phyloP scores from a whole-genome alignment of 495 filamentous ascomycete species.

The Aspergillus hancockii region DNA sequence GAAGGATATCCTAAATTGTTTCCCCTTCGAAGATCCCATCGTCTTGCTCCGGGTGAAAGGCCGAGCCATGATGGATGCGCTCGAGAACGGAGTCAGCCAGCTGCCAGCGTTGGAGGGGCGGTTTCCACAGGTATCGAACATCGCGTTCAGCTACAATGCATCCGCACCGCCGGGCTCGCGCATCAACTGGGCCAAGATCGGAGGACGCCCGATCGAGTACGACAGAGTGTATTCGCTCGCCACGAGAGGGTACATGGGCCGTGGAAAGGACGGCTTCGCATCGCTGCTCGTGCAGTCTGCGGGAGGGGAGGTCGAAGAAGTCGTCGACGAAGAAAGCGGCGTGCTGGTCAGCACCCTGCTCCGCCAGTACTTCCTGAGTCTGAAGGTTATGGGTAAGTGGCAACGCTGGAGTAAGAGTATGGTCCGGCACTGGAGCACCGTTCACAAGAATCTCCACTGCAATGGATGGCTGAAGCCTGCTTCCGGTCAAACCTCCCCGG shows the following conservation, averaged over 20 bases:
- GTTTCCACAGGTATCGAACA: constrained; percentile 78
- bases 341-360: constrained; percentile 81
- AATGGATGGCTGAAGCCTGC: constrained; percentile 41
- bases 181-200: constrained; percentile 62
- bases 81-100: constrained; percentile 79
- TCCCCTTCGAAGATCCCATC: constrained; percentile 91
- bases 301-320: constrained; percentile 71
- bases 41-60: constrained; percentile 72
- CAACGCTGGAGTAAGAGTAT: constrained; percentile 60
- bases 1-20: constrained; percentile 77
- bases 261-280: constrained; percentile 82
- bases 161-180: constrained; percentile 57
- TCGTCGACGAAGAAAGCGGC: constrained; percentile 83
- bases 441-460: constrained; percentile 56
- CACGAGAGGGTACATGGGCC: constrained; percentile 82
- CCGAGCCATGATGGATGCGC: constrained; percentile 65
- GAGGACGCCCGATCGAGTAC: constrained; percentile 57
- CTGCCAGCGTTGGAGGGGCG: constrained; percentile 80
- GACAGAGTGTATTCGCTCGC: constrained; percentile 64
- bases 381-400: constrained; percentile 80
- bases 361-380: constrained; percentile 83
- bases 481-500: constrained; percentile 25
- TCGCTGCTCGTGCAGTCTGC: constrained; percentile 68
- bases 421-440: constrained; percentile 59
- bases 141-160: constrained; percentile 69